These are phyloP conservation scores for Neofusicoccum kwambonambiense DNA, from an alignment of 2,329 filamentous ascomycete genomes.

Conservation along the genomic window DNA sequence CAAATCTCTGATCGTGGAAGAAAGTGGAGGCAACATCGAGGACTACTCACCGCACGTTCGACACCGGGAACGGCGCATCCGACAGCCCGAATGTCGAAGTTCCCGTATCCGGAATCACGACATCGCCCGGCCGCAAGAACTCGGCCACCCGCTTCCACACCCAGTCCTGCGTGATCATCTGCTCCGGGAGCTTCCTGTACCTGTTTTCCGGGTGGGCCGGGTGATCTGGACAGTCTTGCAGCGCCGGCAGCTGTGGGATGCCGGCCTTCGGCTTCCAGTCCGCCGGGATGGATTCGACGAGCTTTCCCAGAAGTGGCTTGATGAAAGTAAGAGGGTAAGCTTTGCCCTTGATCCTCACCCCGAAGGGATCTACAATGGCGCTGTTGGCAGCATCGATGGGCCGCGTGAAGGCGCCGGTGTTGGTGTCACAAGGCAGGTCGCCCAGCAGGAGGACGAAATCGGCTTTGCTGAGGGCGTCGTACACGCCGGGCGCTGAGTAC, in stretches of 20 bases:
- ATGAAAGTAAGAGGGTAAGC: conserved; percentile 35
- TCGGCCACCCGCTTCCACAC: conserved; percentile 43
- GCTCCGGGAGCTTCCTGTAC: conserved; percentile 17
- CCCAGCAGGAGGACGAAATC: conserved; percentile 42
- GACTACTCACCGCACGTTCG: conserved; percentile 21
- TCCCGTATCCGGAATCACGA: conserved; percentile 44
- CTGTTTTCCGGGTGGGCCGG: neutral
- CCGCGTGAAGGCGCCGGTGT: conserved; percentile 42
- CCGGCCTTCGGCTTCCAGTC: neutral
- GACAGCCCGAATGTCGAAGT: conserved; percentile 41
- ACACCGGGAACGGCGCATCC: conserved; percentile 31
- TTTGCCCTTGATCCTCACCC: conserved; percentile 36
- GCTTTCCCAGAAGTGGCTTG: conserved; percentile 35
- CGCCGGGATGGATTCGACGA: conserved; percentile 27
- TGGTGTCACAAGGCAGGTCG: conserved; percentile 43
- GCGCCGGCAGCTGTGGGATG: neutral
- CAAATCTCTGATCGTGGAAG: no score
- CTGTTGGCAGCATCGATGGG: conserved; percentile 29
- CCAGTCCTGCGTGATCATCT: conserved; percentile 43
- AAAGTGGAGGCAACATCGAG: neutral
- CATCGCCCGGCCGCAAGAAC: conserved; percentile 39
- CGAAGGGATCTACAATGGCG: conserved; percentile 38
- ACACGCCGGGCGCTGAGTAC: conserved; percentile 37
- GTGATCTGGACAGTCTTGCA: neutral
- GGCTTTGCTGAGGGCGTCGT: conserved; percentile 33